phyloP scores from a whole-genome alignment of 352 stramenopile species.

The Globisporangium canariense region DNA sequence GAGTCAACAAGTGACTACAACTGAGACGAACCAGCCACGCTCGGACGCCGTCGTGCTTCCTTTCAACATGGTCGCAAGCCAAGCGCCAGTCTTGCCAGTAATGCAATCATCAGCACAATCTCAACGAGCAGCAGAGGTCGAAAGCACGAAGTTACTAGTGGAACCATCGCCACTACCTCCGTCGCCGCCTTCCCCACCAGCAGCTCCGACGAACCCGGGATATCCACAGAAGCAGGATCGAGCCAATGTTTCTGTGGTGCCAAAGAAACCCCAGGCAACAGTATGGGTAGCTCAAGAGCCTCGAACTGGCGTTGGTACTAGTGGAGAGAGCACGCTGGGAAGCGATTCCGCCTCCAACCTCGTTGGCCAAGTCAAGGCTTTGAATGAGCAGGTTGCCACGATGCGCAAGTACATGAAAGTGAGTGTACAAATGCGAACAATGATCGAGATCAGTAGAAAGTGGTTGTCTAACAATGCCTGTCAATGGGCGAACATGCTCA shows the following conservation, averaged over 20 bases:
- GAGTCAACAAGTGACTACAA: not conserved
- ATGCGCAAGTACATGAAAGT: slow-evolving; percentile 81
- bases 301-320: not conserved
- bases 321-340: not conserved
- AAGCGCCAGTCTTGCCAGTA: not conserved
- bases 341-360: slow-evolving; percentile 5
- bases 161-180: not conserved
- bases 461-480: not conserved
- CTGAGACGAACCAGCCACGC: not conserved
- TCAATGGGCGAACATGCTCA: slow-evolving; percentile 5
- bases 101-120: not conserved
- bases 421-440: not conserved
- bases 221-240: not conserved
- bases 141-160: not conserved
- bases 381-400: slow-evolving; percentile 45
- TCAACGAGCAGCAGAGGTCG: not conserved
- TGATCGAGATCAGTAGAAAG: not conserved
- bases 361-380: slow-evolving; percentile 18
- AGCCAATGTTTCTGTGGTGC: not conserved
- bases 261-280: not conserved
- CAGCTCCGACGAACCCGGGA: not conserved
- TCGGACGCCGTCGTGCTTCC: not conserved
- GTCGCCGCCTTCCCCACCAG: slow-evolving; percentile 1
- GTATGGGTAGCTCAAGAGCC: not conserved
- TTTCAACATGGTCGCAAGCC: not conserved